Evolutionary conservation across 2,329 filamentous ascomycete genomes (phyloP).

Genomic region (Hirsutella thompsonii): DNA sequence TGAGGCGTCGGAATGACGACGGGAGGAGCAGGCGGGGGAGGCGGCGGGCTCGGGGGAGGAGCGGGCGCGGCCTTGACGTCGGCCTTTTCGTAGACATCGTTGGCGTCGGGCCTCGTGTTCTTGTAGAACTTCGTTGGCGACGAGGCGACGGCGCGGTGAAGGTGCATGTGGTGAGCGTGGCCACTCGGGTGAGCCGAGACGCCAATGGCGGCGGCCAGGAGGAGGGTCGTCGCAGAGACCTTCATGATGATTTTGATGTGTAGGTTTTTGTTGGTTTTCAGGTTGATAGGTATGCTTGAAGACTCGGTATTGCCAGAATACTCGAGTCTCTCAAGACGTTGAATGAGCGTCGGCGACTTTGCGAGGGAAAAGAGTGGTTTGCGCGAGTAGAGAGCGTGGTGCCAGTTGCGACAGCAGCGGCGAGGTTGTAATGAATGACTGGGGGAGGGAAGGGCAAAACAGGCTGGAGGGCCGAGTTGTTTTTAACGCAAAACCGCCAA

Average conservation of each 20-base stretch:
- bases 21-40: not conserved
- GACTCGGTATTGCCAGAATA: conserved; percentile 6
- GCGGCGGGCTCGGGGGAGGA: not conserved
- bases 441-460: not conserved
- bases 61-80: not conserved
- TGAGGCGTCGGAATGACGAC: conserved; percentile 4
- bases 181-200: conserved; percentile 27
- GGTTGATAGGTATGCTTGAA: not conserved
- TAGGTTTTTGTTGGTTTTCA: not conserved
- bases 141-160: conserved; percentile 17
- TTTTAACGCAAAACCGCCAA: not conserved
- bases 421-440: not conserved
- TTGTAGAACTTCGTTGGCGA: conserved; percentile 21
- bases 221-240: conserved; percentile 22
- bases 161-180: conserved; percentile 19
- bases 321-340: not conserved
- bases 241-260: conserved; percentile 23
- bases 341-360: not conserved
- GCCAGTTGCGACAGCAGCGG: not conserved
- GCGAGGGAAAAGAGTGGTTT: not conserved
- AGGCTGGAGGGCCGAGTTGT: not conserved
- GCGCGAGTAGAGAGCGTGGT: not conserved
- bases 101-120: conserved; percentile 18
- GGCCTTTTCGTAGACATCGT: not conserved
- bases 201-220: conserved; percentile 27